phyloP scores from a whole-genome alignment of 2,329 filamentous ascomycete species.

The Pseudogymnoascus sp. region DNA sequence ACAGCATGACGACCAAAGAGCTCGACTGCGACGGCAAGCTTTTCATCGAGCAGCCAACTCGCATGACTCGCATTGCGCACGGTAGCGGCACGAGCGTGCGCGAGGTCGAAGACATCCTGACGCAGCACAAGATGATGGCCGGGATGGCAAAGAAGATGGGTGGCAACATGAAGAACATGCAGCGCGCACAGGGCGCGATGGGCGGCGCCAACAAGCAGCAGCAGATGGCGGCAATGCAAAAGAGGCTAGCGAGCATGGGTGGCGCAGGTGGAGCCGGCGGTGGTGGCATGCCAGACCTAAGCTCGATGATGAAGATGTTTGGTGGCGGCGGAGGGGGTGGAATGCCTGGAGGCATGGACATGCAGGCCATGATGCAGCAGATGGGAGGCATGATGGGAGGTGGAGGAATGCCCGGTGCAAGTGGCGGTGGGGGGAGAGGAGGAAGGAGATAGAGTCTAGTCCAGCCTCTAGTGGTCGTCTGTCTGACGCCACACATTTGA shows the following conservation, averaged over 20 bases:
- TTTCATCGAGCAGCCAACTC: slow-evolving; percentile 82
- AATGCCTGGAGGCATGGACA: slow-evolving; percentile 54
- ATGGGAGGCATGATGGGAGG: slow-evolving; percentile 45
- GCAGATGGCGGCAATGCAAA: slow-evolving; percentile 96
- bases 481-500: background rate
- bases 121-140: slow-evolving; percentile 97
- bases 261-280: slow-evolving; percentile 53
- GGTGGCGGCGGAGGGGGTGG: slow-evolving; percentile 55
- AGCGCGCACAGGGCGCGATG: slow-evolving; percentile 84
- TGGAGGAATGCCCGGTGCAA: slow-evolving; percentile 39
- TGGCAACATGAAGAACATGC: slow-evolving; percentile 96
- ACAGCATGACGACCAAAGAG: slow-evolving; percentile 95
- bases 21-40: slow-evolving; percentile 92
- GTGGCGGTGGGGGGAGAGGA: slow-evolving; percentile 23
- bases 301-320: slow-evolving; percentile 86
- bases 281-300: slow-evolving; percentile 70
- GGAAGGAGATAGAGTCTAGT: slow-evolving; percentile 15
- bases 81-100: slow-evolving; percentile 85
- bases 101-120: slow-evolving; percentile 94
- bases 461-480: background rate
- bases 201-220: slow-evolving; percentile 84
- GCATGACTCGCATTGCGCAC: slow-evolving; percentile 84
- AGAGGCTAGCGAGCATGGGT: slow-evolving; percentile 87
- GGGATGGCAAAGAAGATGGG: slow-evolving; percentile 99
- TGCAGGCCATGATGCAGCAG: slow-evolving; percentile 73